Evolutionary conservation across 139 green algal species (phyloP).

Genomic region (Chlorella sp.): DNA sequence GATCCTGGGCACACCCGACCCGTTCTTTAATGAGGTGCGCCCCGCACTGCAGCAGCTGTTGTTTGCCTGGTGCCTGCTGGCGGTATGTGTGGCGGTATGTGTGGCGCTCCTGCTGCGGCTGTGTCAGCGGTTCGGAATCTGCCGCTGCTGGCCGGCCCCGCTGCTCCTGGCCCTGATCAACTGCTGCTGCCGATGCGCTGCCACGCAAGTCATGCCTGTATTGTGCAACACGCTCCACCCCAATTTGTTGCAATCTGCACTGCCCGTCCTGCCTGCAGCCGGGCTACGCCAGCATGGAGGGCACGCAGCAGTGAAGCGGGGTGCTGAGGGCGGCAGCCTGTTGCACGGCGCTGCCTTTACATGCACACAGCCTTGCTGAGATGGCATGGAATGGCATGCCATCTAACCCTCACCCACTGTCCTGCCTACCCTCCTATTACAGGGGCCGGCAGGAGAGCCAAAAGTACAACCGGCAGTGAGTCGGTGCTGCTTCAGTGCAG

Average conservation of each 20-base stretch:
- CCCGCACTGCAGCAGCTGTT: too few species aligned
- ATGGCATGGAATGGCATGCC: neutral
- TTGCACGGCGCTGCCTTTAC: neutral
- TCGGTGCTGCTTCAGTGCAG: too few species aligned
- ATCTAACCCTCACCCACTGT: neutral
- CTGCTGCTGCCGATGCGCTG: too few species aligned
- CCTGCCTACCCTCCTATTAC: neutral
- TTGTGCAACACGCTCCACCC: too few species aligned
- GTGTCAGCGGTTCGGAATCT: too few species aligned
- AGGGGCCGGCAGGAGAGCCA: neutral
- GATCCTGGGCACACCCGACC: slow-evolving; percentile 57
- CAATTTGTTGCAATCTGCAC: too few species aligned
- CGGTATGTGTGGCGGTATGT: too few species aligned
- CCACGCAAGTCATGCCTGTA: too few species aligned
- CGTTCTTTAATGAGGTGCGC: slow-evolving; percentile 69
- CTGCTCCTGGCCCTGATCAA: too few species aligned
- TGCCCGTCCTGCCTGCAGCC: slow-evolving; percentile 21
- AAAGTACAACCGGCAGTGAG: slow-evolving; percentile 7
- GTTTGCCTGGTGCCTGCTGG: too few species aligned
- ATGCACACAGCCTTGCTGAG: neutral
- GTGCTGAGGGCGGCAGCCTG: neutral
- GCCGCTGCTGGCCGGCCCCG: too few species aligned
- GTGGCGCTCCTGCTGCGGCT: too few species aligned
- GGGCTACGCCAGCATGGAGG: slow-evolving; percentile 56
- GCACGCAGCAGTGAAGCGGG: slow-evolving; percentile 44